Percentiles rank a stretch among this genome's conserved stretches.
Conservation (phyloP, 371 early-diverging fungal genomes). For the Globomyces sp. region DNA sequence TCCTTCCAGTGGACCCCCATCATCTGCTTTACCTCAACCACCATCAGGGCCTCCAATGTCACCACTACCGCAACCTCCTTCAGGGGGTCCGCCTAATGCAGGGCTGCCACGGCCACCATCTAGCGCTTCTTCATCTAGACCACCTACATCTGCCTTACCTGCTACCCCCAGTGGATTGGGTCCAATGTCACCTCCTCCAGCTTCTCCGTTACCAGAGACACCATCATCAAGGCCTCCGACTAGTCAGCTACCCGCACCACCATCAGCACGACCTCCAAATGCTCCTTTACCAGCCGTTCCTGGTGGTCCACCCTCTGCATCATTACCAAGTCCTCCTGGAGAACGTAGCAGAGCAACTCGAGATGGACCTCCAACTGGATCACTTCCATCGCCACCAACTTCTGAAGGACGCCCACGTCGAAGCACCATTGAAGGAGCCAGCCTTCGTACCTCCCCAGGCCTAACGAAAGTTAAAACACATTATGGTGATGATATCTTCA, state of each 20-base stretch:
- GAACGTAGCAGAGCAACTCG: neutral
- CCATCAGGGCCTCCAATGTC: neutral
- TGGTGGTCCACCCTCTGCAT: conserved; percentile 4
- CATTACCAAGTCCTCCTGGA: conserved; percentile 10
- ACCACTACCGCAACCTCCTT: neutral
- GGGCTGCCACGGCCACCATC: neutral
- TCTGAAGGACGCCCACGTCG: neutral
- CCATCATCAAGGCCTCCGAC: conserved; percentile 9
- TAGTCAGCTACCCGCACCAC: neutral
- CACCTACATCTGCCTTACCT: neutral
- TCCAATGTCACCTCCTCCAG: neutral
- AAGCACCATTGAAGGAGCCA: neutral
- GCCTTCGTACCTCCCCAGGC: conserved; percentile 9
- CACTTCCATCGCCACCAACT: conserved; percentile 9
- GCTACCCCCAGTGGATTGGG: neutral
- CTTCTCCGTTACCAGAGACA: conserved; percentile 11
- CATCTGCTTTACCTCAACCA: neutral
- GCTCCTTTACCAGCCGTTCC: neutral
- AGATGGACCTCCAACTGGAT: conserved; percentile 8
- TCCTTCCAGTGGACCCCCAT: neutral
- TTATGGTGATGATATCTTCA: conserved; percentile 80
- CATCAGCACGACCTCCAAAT: neutral
- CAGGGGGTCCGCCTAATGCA: neutral
- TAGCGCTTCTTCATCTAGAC: neutral
- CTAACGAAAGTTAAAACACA: conserved; percentile 80